Evolutionary conservation across 176 grass and related monocot genomes (phyloP).

Genomic region (Oryza longistaminata): DNA sequence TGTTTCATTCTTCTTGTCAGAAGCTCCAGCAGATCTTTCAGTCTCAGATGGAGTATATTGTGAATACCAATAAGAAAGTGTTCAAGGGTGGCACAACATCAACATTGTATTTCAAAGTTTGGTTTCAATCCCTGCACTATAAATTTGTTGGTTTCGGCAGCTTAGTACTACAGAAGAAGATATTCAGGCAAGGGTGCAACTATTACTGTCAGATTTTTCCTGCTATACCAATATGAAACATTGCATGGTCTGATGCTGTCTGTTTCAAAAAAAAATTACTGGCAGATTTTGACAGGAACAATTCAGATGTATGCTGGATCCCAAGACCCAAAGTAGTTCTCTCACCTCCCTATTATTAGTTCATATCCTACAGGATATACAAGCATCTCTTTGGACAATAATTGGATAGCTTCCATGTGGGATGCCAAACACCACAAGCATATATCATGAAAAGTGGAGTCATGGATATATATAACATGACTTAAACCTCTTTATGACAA

Average conservation of each 20-base stretch:
- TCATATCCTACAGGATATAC: not conserved
- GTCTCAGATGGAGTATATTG: not conserved
- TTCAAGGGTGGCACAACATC: not conserved
- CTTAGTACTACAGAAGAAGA: not conserved
- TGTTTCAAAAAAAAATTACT: not conserved
- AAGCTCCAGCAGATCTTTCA: slow-evolving; percentile 33
- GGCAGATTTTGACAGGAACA: slow-evolving; percentile 15
- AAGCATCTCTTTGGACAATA: slow-evolving; percentile 6
- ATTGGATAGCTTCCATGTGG: not conserved
- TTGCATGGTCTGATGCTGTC: no score
- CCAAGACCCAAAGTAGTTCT: slow-evolving; percentile 5
- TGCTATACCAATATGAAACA: no score
- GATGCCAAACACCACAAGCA: slow-evolving; percentile 30
- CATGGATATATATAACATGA: not conserved
- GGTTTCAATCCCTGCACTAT: not conserved
- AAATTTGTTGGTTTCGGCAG: not conserved
- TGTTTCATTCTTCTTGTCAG: slow-evolving; percentile 33
- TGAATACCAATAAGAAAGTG: not conserved
- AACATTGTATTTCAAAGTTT: not conserved
- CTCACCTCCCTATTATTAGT: not conserved
- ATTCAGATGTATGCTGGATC: slow-evolving; percentile 2
- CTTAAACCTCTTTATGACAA: slow-evolving; percentile 26
- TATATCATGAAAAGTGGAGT: not conserved
- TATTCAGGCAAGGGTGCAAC: not conserved
- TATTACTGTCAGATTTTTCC: not conserved